Base-by-base conservation (phyloP, 768 basidiomycete genomes). In the Russula olivacea region DNA sequence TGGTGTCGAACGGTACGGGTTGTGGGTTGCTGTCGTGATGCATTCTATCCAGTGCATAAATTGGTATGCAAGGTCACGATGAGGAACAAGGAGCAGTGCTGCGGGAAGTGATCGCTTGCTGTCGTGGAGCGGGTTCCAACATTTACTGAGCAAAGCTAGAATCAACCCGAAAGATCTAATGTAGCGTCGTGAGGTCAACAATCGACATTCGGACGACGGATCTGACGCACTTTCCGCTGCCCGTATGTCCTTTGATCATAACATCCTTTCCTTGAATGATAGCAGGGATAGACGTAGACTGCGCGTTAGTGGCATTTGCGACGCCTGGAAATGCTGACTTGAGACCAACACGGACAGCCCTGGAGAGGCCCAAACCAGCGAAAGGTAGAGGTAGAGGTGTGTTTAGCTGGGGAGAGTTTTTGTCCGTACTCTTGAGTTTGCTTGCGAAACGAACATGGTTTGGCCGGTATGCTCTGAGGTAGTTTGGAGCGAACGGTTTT, bases 101-200 rank as follows among this genome's bases (percentile, higher is more conserved):
- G 61, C 28, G 65, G 69, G 54, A 23, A 11, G 51, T 14, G 55
- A 10, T 45, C 19, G 50, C 30, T n/a, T 40, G 6, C 38, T n/a
- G 63, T 69, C 12, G 23, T 19, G 15, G 36, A 32, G 30, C 11
- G 64, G 55, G 40, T 73, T 66, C 21, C 80, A 78, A 57, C 77
- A 74, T 72, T 84, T 83, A 73, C 79, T 86, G 55, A 91, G 76
- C 38, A 89, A 74, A 21, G 85, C 88, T 28, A 91, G 69, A 21
- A 87, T 73, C 30, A 88, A 72, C 0, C 86, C 88, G 69, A 92
- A 88, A 6, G 90, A 88, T 74, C 89, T 92, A 58, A 9, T 28
- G 34, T n/a, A 58, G 25, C n/a, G 12, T 12, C n/a, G 34, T 32
- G 36, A 58, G 41, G 50, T 49, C 32, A 41, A 15, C 34, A 38